phyloP scores from a whole-genome alignment of 2,329 filamentous ascomycete species.

The Ciborinia camelliae region DNA sequence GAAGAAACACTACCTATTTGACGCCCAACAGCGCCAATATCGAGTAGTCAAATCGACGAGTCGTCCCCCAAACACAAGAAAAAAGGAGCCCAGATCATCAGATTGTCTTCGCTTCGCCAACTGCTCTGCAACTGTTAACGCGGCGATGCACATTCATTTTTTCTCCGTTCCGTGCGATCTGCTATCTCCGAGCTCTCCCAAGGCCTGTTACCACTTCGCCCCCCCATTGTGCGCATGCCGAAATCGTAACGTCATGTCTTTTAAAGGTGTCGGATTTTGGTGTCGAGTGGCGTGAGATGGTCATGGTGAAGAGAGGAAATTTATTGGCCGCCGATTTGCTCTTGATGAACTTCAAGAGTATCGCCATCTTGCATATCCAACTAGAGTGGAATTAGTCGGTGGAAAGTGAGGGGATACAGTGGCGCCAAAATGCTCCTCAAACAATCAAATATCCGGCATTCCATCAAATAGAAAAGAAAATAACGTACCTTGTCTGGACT shows the following conservation, averaged over 20 bases:
- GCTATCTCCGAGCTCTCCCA: conserved; percentile 8
- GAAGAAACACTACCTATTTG: conserved; percentile 23
- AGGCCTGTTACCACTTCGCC: conserved; percentile 4
- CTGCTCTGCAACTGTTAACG: conserved; percentile 2
- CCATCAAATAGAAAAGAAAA: not conserved
- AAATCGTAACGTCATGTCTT: conserved; percentile 12
- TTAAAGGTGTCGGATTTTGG: conserved; percentile 18
- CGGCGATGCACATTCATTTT: conserved; percentile 4
- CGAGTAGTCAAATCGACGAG: conserved; percentile 22
- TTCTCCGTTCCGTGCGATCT: not conserved
- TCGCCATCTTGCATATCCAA: conserved; percentile 97
- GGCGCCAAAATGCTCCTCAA: not conserved
- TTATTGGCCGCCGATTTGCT: conserved; percentile 78
- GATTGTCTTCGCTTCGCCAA: conserved; percentile 18
- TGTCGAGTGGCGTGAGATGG: too few relatives aligned
- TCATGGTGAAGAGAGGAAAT: too few relatives aligned
- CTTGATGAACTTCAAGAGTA: conserved; percentile 94
- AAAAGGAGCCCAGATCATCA: conserved; percentile 22
- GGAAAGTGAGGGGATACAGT: conserved; percentile 2
- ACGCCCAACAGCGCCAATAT: conserved; percentile 33
- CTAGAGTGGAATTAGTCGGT: conserved; percentile 46
- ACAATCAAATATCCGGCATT: too few relatives aligned
- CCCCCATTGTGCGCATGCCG: not conserved
- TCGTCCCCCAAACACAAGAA: conserved; percentile 18
- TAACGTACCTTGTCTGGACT: conserved; percentile 83